Evolutionary conservation across 768 basidiomycete species (phyloP).

Genomic region (Trametes maxima): DNA sequence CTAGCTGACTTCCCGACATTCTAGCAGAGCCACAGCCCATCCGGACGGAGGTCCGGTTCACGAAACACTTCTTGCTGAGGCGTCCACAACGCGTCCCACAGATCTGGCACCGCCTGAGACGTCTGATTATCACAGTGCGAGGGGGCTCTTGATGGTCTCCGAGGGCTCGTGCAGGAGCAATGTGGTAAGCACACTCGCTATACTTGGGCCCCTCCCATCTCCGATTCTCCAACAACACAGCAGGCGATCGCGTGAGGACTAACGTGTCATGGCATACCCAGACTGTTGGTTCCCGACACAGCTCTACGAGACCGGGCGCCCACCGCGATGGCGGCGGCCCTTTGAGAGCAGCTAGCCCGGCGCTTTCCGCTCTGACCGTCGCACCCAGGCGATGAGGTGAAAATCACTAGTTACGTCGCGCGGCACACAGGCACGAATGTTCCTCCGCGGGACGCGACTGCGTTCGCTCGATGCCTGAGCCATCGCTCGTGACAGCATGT

Average conservation of each 20-base stretch:
- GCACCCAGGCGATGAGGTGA: conserved; percentile 1
- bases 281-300: conserved; percentile 1
- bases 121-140: conserved; percentile 11
- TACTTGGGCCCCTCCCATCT: conserved; percentile 4
- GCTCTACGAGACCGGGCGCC: conserved; percentile 9
- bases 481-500: background rate
- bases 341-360: no score
- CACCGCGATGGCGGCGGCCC: background rate
- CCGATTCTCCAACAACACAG: conserved; percentile 1
- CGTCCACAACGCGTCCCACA: conserved; percentile 18
- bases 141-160: conserved; percentile 4
- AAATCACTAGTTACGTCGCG: conserved; percentile 15
- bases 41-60: background rate
- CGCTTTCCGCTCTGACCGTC: no score
- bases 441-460: conserved; percentile 6
- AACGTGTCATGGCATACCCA: conserved; percentile 6
- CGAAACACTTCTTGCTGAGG: conserved; percentile 9
- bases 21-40: conserved; percentile 14
- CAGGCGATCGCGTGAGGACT: conserved; percentile 7
- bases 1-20: conserved; percentile 3
- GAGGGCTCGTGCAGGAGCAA: conserved; percentile 6
- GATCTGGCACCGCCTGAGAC: conserved; percentile 16
- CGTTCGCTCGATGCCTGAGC: conserved; percentile 12
- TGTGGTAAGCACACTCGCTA: conserved; percentile 4
- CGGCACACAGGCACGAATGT: conserved; percentile 18